These are phyloP conservation scores for Sextonia rubra DNA, from an alignment of 164 flowering plant genomes.

Conservation along the genomic window DNA sequence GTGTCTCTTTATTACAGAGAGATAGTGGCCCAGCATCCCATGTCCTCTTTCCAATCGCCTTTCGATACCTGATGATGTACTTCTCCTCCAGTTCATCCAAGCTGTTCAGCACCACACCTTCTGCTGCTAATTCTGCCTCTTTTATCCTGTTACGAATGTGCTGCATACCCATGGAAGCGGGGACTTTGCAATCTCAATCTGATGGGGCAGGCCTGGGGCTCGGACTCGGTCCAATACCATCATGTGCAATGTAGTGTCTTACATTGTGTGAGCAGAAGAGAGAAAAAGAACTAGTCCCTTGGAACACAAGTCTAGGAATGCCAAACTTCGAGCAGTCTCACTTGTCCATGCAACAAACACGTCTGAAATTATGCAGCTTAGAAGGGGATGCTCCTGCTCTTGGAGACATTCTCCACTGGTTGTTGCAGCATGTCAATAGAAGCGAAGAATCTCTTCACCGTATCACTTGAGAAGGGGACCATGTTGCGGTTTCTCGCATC, in stretches of 20 bases:
- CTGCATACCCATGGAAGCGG: conserved; percentile 17
- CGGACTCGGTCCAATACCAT: conserved; percentile 21
- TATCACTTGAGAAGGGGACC: not conserved
- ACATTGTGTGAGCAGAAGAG: conserved; percentile 17
- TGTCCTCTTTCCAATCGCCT: conserved; percentile 18
- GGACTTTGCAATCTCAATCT: conserved; percentile 23
- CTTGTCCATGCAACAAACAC: conserved; percentile 33
- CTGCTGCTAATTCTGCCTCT: conserved; percentile 22
- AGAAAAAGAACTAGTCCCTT: conserved; percentile 31
- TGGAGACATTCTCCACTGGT: conserved; percentile 25
- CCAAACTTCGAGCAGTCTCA: conserved; percentile 24
- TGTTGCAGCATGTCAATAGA: conserved; percentile 31
- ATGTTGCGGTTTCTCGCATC: not conserved
- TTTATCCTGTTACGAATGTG: not conserved
- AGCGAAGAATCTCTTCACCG: conserved; percentile 21
- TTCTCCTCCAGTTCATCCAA: conserved; percentile 38
- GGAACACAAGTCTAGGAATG: conserved; percentile 45
- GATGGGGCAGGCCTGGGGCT: conserved; percentile 35
- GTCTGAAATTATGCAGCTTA: conserved; percentile 47
- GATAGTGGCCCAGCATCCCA: too few species aligned
- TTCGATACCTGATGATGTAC: conserved; percentile 23
- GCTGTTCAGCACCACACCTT: conserved; percentile 39
- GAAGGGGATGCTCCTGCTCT: conserved; percentile 24
- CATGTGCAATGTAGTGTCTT: conserved; percentile 8
- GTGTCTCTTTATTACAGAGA: too few species aligned